These are phyloP conservation scores for Penicillium sp. DNA, from an alignment of 2,329 filamentous ascomycete species.

Conservation along the genomic window DNA sequence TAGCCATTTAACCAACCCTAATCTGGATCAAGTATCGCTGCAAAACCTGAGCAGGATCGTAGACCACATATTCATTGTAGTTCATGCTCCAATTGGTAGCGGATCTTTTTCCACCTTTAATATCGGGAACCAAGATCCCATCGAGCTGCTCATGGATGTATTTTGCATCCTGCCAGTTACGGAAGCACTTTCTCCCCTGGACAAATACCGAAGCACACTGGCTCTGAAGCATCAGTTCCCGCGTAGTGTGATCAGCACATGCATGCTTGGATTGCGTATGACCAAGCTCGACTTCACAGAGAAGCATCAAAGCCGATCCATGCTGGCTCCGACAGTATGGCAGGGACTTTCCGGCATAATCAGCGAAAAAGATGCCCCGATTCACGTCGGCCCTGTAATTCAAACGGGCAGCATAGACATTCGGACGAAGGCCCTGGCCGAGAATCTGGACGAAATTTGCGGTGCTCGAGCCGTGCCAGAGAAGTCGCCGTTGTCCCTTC, in stretches of 20 bases:
- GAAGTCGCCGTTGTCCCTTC: constrained; percentile 6
- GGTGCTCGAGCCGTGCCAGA: constrained; percentile 14
- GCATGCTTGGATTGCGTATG: neutral
- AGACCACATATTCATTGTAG: constrained; percentile 39
- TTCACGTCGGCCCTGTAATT: neutral
- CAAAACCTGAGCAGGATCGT: constrained; percentile 38
- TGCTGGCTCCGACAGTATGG: constrained; percentile 1
- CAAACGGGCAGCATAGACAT: neutral
- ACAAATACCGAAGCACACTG: neutral
- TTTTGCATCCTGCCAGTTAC: constrained; percentile 8
- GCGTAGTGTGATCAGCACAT: neutral
- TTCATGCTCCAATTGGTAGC: no score
- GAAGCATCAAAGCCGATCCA: constrained; percentile 6
- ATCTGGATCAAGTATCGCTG: constrained; percentile 37
- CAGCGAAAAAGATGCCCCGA: constrained; percentile 12
- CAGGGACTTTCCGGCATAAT: constrained; percentile 11
- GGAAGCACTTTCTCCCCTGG: neutral
- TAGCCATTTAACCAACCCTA: neutral
- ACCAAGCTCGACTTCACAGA: constrained; percentile 18
- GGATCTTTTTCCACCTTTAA: neutral
- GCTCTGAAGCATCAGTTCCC: neutral
- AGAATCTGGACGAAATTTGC: constrained; percentile 15
- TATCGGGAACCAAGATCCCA: constrained; percentile 8
- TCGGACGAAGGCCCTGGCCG: constrained; percentile 10
- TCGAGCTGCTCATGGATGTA: constrained; percentile 8